Evolutionary conservation across 2,329 filamentous ascomycete species (phyloP), one percentile per base, ranked within the genome.

Genomic region (Penicillium sclerotigenum): DNA sequence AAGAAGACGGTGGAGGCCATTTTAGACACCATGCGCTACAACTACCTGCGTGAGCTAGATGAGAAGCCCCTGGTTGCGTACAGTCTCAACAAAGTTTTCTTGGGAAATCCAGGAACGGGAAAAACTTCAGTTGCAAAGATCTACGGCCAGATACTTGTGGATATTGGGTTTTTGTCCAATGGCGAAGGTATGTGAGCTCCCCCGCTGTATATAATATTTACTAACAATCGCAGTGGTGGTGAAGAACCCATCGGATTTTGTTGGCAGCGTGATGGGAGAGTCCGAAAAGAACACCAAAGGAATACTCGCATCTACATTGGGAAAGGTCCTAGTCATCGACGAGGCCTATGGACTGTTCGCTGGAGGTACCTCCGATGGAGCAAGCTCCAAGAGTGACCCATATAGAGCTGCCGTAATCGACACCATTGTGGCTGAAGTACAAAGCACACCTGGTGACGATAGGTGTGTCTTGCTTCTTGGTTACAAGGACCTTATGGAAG

Each of bases 301-400:
- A 0, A 91, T 92, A 7, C 77, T 93, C 0, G 83, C 82, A 0
- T 75, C 84, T 0, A 85, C 87, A 0, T 60, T 81, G 0, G 89
- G 90, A 0, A 93, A 92, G 60, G 87, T 92, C 0, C 79, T 93
- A 0, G 83, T 93, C 14, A 91, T 93, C 3, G 89, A 93, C 59
- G 89, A 94, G 66, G 89, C 89, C 0, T 92, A 93, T 60, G 84
- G 85, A 33, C 77, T 93, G 0, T 82, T 73, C 1, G 75, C 75
- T 0, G 68, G 69, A 7, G 67, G 62, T 2, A 58, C 48, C 2
- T 69, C 66, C 0, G 64, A 63, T n/a, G 60, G 60, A 2, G 65
- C 64, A 1, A 65, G 69, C 1, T 48, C 51, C 0, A 59, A 76
- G 14, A 68, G 73, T 1, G 81, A 85, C 60, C 56, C 60, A 0